These are phyloP conservation scores for Wallacemonas sp. DNA, from an alignment of 208 protist species.

Conservation along the genomic window DNA sequence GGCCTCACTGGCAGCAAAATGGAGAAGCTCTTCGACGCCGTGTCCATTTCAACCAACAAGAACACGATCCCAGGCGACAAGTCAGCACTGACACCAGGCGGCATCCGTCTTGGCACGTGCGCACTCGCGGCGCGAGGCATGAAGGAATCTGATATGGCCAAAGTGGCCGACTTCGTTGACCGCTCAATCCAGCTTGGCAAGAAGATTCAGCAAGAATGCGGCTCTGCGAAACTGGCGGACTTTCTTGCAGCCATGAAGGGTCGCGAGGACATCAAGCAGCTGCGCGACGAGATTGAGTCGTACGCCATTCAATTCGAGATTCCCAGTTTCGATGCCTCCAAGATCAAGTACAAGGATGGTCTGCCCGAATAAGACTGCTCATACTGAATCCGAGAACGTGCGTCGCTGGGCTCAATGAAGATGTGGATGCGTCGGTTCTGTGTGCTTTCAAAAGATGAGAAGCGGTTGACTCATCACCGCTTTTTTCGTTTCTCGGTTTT, in stretches of 20 bases:
- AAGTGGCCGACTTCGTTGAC: conserved; percentile 92
- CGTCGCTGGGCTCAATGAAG: background rate
- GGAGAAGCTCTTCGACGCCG: conserved; percentile 94
- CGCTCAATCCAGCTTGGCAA: conserved; percentile 79
- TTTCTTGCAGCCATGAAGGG: conserved; percentile 56
- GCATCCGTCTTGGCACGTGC: conserved; percentile 95
- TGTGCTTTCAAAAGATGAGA: too few species aligned
- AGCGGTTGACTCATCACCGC: too few species aligned
- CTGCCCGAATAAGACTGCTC: conserved; percentile 24
- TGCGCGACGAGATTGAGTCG: conserved; percentile 83
- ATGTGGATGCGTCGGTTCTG: too few species aligned
- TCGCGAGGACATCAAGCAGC: conserved; percentile 36
- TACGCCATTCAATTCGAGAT: conserved; percentile 86
- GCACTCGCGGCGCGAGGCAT: conserved; percentile 96
- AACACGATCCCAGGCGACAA: conserved; percentile 97
- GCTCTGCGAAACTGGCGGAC: conserved; percentile 71
- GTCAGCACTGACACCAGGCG: conserved; percentile 91
- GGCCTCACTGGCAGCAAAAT: conserved; percentile 95
- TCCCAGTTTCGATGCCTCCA: conserved; percentile 76
- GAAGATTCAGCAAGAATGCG: conserved; percentile 58
- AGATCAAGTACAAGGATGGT: conserved; percentile 77
- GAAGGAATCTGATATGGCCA: conserved; percentile 88
- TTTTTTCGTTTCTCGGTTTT: conserved; percentile 20
- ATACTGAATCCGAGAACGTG: background rate
- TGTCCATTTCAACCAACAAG: conserved; percentile 97